phyloP scores from a whole-genome alignment of 495 filamentous ascomycete species.

The Podospora australis region DNA sequence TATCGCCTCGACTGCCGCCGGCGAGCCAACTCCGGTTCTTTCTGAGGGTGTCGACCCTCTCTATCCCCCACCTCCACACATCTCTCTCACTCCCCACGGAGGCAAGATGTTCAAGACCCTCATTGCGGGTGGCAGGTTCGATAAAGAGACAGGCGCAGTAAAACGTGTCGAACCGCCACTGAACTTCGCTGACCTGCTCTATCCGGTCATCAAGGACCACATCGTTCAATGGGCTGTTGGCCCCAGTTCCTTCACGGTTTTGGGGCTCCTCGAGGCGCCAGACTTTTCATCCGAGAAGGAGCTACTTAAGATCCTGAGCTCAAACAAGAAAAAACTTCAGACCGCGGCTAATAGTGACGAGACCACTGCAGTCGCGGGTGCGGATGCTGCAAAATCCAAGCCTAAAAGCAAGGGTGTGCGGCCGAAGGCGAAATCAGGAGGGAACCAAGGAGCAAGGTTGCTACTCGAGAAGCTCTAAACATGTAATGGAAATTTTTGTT shows the following conservation, averaged over 20 bases:
- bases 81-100: constrained; percentile 54
- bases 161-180: constrained; percentile 67
- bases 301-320: constrained; percentile 57
- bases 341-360: constrained; percentile 44
- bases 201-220: constrained; percentile 65
- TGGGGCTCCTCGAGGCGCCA: constrained; percentile 71
- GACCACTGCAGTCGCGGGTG: constrained; percentile 21
- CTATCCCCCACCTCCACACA: constrained; percentile 37
- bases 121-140: constrained; percentile 78
- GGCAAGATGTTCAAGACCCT: constrained; percentile 88
- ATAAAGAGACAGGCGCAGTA: constrained; percentile 59
- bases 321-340: constrained; percentile 45
- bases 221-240: constrained; percentile 83
- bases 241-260: constrained; percentile 70
- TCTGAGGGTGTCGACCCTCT: constrained; percentile 34
- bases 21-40: constrained; percentile 45
- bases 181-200: constrained; percentile 71
- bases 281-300: constrained; percentile 64
- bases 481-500: neutral
- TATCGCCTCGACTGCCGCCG: constrained; percentile 61
- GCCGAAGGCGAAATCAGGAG: constrained; percentile 23
- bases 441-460: constrained; percentile 29
- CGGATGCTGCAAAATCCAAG: constrained; percentile 38
- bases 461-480: constrained; percentile 43
- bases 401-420: constrained; percentile 40